Base-by-base conservation (phyloP, 306 rosid genomes). In the Neltuma alba region DNA sequence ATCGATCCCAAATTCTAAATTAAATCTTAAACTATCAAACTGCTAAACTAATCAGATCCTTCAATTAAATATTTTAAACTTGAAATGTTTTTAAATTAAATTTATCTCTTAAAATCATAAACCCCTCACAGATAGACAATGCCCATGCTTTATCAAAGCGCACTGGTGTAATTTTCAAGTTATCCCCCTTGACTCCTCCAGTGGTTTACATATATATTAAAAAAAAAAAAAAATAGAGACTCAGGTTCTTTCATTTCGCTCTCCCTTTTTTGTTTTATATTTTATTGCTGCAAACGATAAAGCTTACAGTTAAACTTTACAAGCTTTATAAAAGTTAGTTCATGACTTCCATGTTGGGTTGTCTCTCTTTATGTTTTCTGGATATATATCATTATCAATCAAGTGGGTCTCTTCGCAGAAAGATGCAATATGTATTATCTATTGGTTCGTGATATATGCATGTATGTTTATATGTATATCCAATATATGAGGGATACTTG, bases 251-350 rank as follows among this genome's bases (percentile, higher is more conserved):
- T 36, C 5, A 25, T 20, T 65, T 65, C 3, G 1, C 45, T 14
- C 7, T 2, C 16, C 38, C 36, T 10, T 37, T 47, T 16, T 16
- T 18, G 18, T 20, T 48, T n/a, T 50, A 11, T 7, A 6, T 71
- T 21, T 25, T 76, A 66, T 76, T 50, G 42, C n/a, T 10, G 27
- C 8, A 21, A 16, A 81, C 67, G n/a, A 16, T 2, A 60, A 41
- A 11, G 70, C 42, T 11, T 7, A 2, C 27, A n/a, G 12, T 28
- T 33, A 7, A 50, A 10, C 60, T n/a, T 42, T 30, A n/a, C 11
- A 27, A 72, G 9, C 50, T 67, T 66, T 74, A 7, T 20, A 28
- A 13, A 47, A 78, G 77, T 73, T 37, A 74, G 80, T 72, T 45
- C 38, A 83, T 52, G 65, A 65, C 41, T 54, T 38, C 73, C 45